These are phyloP conservation scores for Penicillium sp. DNA, from an alignment of 2,329 filamentous ascomycete genomes.

Conservation along the genomic window DNA sequence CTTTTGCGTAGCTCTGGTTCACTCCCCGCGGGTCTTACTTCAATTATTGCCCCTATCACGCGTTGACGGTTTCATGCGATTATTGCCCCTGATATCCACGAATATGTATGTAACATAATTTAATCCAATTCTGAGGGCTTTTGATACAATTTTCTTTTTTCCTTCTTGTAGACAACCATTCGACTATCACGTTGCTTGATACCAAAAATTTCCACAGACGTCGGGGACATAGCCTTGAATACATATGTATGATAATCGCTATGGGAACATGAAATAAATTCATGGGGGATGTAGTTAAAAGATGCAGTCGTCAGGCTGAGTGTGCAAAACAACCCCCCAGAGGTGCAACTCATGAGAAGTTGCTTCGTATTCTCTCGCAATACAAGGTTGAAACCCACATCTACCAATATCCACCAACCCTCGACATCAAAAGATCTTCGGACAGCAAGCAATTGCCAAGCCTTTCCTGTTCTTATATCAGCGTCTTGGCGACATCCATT, in stretches of 20 bases:
- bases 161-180: neutral
- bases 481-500: neutral
- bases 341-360: neutral
- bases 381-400: neutral
- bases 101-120: conserved; percentile 1
- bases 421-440: neutral
- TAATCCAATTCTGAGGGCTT: neutral
- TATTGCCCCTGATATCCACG: conserved; percentile 3
- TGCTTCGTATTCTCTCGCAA: neutral
- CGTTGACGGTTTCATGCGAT: neutral
- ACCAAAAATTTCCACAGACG: neutral
- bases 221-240: neutral
- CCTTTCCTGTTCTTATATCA: neutral
- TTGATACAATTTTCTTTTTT: neutral
- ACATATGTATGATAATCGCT: neutral
- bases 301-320: neutral
- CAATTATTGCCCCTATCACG: neutral
- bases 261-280: neutral
- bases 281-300: neutral
- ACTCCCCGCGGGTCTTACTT: neutral
- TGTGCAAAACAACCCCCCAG: neutral
- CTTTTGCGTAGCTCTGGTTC: neutral
- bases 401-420: neutral
- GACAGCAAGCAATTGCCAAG: conserved; percentile 7
- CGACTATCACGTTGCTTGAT: neutral